Base-by-base conservation (phyloP, 345 rosid species). In the Pelargonium nanum region DNA sequence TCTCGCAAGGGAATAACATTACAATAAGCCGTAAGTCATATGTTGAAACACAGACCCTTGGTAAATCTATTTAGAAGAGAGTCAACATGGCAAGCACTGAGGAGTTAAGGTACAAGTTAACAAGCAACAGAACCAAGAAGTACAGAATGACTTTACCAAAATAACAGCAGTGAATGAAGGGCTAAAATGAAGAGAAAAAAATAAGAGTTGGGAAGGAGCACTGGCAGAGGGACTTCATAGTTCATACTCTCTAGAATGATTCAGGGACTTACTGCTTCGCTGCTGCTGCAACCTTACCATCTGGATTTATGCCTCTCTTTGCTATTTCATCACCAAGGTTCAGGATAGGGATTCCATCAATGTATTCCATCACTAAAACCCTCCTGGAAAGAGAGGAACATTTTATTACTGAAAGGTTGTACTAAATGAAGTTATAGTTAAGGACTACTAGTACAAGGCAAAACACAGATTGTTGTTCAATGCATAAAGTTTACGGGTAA, bases 191-290 rank as follows among this genome's bases (percentile, higher is more conserved):
- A n/a, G n/a, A n/a, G n/a, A n/a, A n/a, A n/a, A n/a, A n/a, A n/a
- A n/a, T n/a, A n/a, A n/a, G n/a, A n/a, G n/a, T n/a, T n/a, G 50
- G 24, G 58, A 58, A 30, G 66, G 68, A 70, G 65, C 57, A 10
- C 15, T 40, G 13, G 48, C 48, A 40, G 15, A 40, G 48, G 48
- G 48, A 40, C 48, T 40, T 6, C 16, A 40, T 40, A 40, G 13
- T 40, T 57, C 73, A 68, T 60, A 64, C 64, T 77, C 79, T 77
- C 78, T 40, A 20, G 64, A 78, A 76, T 67, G 66, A 76, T 78
- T 65, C 40, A 75, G 77, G 76, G 68, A 78, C 96, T 86, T 91
- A 91, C 98, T 70, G 87, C 81, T 92, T 92, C 71, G 98, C 96
- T 68, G 83, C 80, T 71, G 79, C 81, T 56, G 98, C 98, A 73